phyloP scores from a whole-genome alignment of 768 basidiomycete genomes.

The Tephrocybe sp. region DNA sequence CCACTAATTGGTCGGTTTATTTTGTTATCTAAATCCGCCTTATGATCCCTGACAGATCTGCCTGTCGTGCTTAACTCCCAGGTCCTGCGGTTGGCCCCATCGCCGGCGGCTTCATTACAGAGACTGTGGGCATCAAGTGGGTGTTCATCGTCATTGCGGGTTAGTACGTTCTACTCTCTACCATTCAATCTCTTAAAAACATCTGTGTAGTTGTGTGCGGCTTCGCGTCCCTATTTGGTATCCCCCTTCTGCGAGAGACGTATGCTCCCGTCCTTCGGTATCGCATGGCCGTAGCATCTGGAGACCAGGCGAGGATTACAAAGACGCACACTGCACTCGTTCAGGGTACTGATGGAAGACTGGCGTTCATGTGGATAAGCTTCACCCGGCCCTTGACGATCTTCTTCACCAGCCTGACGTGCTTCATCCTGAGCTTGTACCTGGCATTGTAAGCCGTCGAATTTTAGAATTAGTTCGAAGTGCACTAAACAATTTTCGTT shows the following conservation, averaged over 20 bases:
- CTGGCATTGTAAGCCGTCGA: constrained; percentile 59
- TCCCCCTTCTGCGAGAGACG: constrained; percentile 68
- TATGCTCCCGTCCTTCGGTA: constrained; percentile 68
- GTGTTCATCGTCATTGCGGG: constrained; percentile 53
- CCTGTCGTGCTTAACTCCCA: constrained; percentile 12
- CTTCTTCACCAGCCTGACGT: constrained; percentile 60
- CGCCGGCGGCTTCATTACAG: constrained; percentile 62
- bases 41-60: neutral
- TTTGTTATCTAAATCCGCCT: neutral
- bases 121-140: constrained; percentile 58
- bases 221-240: constrained; percentile 43
- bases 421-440: constrained; percentile 69
- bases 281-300: constrained; percentile 6
- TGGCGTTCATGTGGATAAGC: constrained; percentile 53
- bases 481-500: too few species aligned
- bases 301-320: neutral
- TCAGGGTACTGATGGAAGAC: neutral
- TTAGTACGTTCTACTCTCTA: constrained; percentile 14
- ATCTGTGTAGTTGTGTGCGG: constrained; percentile 37
- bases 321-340: neutral
- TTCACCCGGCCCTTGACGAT: constrained; percentile 58
- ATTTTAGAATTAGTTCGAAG: neutral
- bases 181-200: neutral
- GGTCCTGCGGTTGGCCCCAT: constrained; percentile 60
- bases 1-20: constrained; percentile 54